Conservation (phyloP, 257 asterid species). For the Eucommia ulmoides region DNA sequence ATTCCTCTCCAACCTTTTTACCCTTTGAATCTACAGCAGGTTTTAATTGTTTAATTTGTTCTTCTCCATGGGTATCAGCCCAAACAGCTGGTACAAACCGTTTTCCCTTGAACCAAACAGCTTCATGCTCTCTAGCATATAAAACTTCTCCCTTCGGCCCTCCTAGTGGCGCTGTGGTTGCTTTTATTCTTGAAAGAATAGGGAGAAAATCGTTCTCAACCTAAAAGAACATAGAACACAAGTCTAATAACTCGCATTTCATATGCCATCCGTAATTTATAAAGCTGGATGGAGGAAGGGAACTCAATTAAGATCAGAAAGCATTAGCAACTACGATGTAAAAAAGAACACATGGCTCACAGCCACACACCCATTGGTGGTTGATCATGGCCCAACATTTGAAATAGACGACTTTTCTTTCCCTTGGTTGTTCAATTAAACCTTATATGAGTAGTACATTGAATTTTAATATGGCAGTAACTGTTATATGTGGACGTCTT, state of each 20-base stretch:
- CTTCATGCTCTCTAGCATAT: conserved; percentile 82
- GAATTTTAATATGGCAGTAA: too few relatives aligned
- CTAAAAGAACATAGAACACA: conserved; percentile 23
- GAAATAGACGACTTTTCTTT: too few relatives aligned
- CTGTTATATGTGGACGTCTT: too few relatives aligned
- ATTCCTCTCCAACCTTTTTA: conserved; percentile 91
- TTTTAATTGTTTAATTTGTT: conserved; percentile 64
- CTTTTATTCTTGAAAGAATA: conserved; percentile 67
- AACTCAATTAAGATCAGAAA: background rate
- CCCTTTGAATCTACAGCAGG: conserved; percentile 93
- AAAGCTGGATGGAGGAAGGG: background rate
- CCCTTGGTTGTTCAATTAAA: too few relatives aligned
- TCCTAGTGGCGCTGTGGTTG: conserved; percentile 63
- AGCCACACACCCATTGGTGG: too few relatives aligned
- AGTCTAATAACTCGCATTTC: conserved; percentile 7
- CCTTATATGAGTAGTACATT: too few relatives aligned
- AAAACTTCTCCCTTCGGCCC: conserved; percentile 91
- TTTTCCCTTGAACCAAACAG: conserved; percentile 94
- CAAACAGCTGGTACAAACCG: conserved; percentile 63
- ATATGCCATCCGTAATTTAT: background rate
- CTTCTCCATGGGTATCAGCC: conserved; percentile 84
- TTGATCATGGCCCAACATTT: too few relatives aligned
- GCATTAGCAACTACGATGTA: background rate
- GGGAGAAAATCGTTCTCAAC: conserved; percentile 77
- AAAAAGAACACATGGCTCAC: too few relatives aligned